phyloP scores from a whole-genome alignment of 306 rosid species.

The Parietaria judaica region DNA sequence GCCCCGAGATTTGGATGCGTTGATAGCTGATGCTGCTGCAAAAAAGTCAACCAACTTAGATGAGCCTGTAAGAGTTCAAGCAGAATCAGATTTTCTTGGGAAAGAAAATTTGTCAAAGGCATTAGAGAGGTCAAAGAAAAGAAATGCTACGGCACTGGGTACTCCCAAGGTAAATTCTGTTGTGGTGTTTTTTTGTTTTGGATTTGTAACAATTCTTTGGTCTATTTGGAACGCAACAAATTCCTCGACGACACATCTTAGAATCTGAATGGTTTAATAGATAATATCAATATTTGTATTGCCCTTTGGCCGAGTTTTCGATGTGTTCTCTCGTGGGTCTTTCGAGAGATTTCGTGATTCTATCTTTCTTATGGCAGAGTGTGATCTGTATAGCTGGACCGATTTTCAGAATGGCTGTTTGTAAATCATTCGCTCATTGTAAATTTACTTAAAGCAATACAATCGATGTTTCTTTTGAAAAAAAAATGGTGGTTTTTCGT shows the following conservation, averaged over 20 bases:
- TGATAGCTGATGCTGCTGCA: slow-evolving; percentile 80
- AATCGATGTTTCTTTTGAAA: too few relatives aligned
- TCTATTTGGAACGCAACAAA: background rate
- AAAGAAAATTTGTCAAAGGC: slow-evolving; percentile 66
- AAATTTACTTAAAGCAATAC: too few relatives aligned
- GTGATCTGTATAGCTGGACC: too few relatives aligned
- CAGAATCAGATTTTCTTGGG: slow-evolving; percentile 30
- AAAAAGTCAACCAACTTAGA: slow-evolving; percentile 26
- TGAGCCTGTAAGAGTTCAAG: slow-evolving; percentile 27
- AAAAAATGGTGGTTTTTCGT: too few relatives aligned
- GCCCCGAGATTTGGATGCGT: slow-evolving; percentile 78
- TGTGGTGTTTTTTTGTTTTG: slow-evolving; percentile 1
- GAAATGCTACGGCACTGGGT: slow-evolving; percentile 91
- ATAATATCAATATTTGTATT: background rate
- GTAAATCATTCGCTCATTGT: too few relatives aligned
- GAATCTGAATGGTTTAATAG: too few relatives aligned
- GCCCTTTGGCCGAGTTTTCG: too few relatives aligned
- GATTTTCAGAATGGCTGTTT: too few relatives aligned
- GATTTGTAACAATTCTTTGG: background rate
- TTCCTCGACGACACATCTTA: background rate
- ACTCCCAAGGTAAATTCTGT: slow-evolving; percentile 67
- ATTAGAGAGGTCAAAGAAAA: slow-evolving; percentile 78
- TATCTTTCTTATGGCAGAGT: too few relatives aligned
- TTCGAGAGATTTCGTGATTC: too few relatives aligned
- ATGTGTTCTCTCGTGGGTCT: too few relatives aligned